Evolutionary conservation across 169 alveolate genomes (phyloP), one percentile per base, ranked within the genome.

Genomic region (Besnoitia besnoiti): DNA sequence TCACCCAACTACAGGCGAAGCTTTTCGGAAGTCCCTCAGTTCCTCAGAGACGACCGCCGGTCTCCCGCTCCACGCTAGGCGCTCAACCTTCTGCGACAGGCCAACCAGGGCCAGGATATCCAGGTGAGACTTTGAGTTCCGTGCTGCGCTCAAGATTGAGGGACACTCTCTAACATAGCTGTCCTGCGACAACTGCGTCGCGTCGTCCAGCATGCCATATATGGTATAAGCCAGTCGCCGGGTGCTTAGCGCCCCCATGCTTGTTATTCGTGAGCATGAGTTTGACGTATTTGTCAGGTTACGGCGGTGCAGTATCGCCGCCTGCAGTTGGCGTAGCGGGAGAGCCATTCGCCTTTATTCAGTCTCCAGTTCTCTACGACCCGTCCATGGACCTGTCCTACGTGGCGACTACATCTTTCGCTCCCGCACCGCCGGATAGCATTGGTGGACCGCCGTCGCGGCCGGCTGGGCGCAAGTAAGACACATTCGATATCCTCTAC

Each of bases 1-100:
- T 95, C 82, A 94, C 96, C 21, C 93, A 92, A 89, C 94, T 95
- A 16, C 96, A 95, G 89, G 94, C 90, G 8, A 47, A 55, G 73
- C 77, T 93, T 24, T 93, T 93, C 50, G 91, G 91, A 16, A 35
- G 87, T 77, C 87, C 49, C 3, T 77, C 87, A 4, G 59, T 77
- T 35, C 47, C 59, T 21, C 87, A 37, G 40, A 37, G 87, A 39
- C 87, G 87, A 16, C 67, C 27, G 24, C 67, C 67, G 12, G 67
- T 19, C 67, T 55, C 67, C 1, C 33, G 67, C 27, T 55, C 67
- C 67, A 19, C 67, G 12, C 30, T 55, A 1, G 30, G 67, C 67
- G 30, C n/a, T 55, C 67, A n/a, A 55, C 33, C 30, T 55, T 55
- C 67, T 21, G 67, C 67, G 1, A 21, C 67, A 3, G 67, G 67